Evolutionary conservation across 768 basidiomycete species (phyloP), one percentile per base, ranked within the genome.

Genomic region (Artomyces pyxidatus): DNA sequence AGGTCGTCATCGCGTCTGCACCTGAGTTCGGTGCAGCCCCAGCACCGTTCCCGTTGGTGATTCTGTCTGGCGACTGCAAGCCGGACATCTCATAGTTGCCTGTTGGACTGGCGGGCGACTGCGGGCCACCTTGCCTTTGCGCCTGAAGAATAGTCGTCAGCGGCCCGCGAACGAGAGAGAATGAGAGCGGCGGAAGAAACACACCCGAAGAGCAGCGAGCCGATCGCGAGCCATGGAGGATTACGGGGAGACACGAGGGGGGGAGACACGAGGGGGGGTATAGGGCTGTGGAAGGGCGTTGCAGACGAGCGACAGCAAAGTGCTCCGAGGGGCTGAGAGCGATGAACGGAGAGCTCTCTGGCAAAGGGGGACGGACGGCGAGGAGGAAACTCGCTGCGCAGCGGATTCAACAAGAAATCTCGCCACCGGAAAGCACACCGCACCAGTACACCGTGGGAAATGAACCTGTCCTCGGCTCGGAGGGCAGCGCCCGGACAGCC

Each of bases 41-140:
- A 23, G 47, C 47, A 14, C 56, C 57, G 40, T 54, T 57, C 17
- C 52, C 52, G 27, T 56, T 51, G 26, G 62, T 46, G 50, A 57
- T 32, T 21, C 41, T 45, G 45, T 50, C 54, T 28, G 52, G 60
- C 14, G 50, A 50, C 17, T 44, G 53, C 47, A 65, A 14, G 38
- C 56, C 58, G 8, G 61, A 49, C 66, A 68, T 61, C 57, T 68
- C 66, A 37, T 64, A 61, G 32, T 56, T 58, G 29, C 54, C 46
- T 7, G 48, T 45, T 9, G 44, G 50, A 47, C 48, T 44, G 16
- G 47, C 27, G 21, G 54, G 44, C 22, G 50, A 42, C n/a, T 44
- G 56, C 37, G 61, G 59, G 2, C 60, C 58, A 28, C 56, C 61
- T 47, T 62, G 61, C 48, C 64, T 49, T 50, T 62, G 62, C 17